Evolutionary conservation across 1,139 yeast species (phyloP).

Genomic region (Protomyces pachydermus): DNA sequence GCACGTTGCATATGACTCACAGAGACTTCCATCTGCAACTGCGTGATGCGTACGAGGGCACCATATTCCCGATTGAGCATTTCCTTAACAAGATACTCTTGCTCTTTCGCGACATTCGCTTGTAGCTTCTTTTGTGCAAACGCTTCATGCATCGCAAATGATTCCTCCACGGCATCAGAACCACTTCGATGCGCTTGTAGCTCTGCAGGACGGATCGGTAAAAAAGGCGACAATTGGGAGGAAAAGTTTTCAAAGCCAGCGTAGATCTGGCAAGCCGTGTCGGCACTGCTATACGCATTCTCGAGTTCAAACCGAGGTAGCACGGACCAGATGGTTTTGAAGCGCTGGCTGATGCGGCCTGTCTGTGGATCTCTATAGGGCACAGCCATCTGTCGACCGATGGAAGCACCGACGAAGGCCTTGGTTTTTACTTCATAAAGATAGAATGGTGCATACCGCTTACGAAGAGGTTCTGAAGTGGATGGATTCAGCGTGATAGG

Average conservation of each 20-base stretch:
- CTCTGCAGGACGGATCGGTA: constrained; percentile 6
- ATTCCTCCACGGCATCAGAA: constrained; percentile 5
- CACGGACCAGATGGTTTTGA: constrained; percentile 10
- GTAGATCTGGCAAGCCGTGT: constrained; percentile 11
- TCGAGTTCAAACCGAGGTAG: constrained; percentile 20
- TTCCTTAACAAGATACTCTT: constrained; percentile 10
- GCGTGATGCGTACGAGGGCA: constrained; percentile 19
- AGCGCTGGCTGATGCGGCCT: constrained; percentile 13
- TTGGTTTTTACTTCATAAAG: constrained; percentile 6
- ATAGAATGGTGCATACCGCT: constrained; percentile 15
- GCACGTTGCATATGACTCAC: background rate
- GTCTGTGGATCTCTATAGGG: constrained; percentile 25
- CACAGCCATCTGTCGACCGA: constrained; percentile 17
- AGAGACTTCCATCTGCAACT: constrained; percentile 5
- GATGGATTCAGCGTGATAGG: constrained; percentile 12
- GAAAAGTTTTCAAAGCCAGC: constrained; percentile 18
- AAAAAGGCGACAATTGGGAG: background rate
- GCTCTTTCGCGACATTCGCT: constrained; percentile 2
- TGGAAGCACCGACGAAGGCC: constrained; percentile 7
- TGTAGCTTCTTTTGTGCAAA: constrained; percentile 16
- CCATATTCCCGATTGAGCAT: constrained; percentile 24
- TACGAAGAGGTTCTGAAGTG: background rate
- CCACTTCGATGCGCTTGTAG: background rate
- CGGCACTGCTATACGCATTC: constrained; percentile 13
- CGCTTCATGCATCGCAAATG: constrained; percentile 6